A percentile compares a stretch with the other conserved stretches of the same genome.
phyloP scores from a whole-genome alignment of 208 protist species.

The Histomonas meleagridis region DNA sequence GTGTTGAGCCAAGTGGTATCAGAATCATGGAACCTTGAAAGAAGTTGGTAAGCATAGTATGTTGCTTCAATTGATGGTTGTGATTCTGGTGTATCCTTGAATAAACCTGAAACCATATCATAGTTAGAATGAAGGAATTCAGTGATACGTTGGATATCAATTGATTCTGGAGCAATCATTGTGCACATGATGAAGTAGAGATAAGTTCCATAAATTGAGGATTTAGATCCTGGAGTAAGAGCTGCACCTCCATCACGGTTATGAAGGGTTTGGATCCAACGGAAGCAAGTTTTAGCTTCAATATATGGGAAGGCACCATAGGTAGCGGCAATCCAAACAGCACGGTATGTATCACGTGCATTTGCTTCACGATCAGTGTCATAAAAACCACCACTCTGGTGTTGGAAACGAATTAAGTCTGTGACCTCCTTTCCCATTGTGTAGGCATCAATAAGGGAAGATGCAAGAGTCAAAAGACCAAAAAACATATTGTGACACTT shows the following conservation, averaged over 20 bases:
- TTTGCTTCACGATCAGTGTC: not conserved
- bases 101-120: not conserved
- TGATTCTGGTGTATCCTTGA: not conserved
- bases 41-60: not conserved
- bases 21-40: not conserved
- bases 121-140: constrained; percentile 21
- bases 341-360: not conserved
- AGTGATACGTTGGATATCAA: not conserved
- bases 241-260: constrained; percentile 31
- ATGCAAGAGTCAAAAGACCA: too few species aligned
- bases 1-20: not conserved
- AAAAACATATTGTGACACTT: too few species aligned
- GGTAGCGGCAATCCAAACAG: not conserved
- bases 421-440: not conserved
- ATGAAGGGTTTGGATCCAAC: not conserved
- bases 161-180: not conserved
- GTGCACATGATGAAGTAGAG: not conserved
- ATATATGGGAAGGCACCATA: not conserved
- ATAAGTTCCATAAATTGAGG: not conserved
- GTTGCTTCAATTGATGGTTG: constrained; percentile 2
- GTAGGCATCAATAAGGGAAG: not conserved
- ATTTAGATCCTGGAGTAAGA: not conserved
- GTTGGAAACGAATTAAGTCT: not conserved
- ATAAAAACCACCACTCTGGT: not conserved
- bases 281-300: not conserved